Base-by-base conservation (phyloP, 768 basidiomycete species). In the Kwoniella sp. region DNA sequence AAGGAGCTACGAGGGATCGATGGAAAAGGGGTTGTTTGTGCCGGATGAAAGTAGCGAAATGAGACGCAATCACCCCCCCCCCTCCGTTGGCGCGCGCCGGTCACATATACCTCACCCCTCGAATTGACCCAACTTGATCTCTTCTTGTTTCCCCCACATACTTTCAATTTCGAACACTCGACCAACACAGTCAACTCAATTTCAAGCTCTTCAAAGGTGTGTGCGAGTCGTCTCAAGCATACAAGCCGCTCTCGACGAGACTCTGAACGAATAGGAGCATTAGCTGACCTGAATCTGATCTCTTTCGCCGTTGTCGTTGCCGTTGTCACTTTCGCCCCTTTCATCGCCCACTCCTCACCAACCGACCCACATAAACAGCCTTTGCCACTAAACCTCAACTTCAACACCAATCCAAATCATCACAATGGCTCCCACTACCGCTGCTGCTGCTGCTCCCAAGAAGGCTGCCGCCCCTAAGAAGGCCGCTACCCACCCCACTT, bases 401-500 rank as follows among this genome's bases (percentile, higher is more conserved):
- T 57, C 9, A 49, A 57, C 33, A 50, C n/a, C n/a, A n/a, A n/a
- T 60, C 67, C 50, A 67, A 70, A 47, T 65, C 65, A 50, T 49
- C 62, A 74, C 64, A 68, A 79, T 79, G 80, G 77, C 76, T 69
- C 73, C 80, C 54, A 76, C 73, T 50, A 75, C 78, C 62, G 3
- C 40, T 19, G 68, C 72, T 60, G 68, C 72, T 60, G 72, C 78
- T 63, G 67, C 73, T 64, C 78, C 69, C 55, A 79, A 78, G 72
- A 71, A 69, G 63, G 69, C 81, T 73, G 70, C 81, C 54, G 70
- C 82, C 51, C 46, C 67, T 53, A 76, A 74, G 68, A 68, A 67
- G 64, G 52, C 70, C 22, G 40, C 73, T 49, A 49, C 75, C 25
- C 88, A 88, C 80, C 88, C 88, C 5, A 81, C 81, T 37, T 81